These are phyloP conservation scores for Immersiporthe knoxdaviesiana DNA, from an alignment of 2,329 filamentous ascomycete genomes.

Conservation along the genomic window DNA sequence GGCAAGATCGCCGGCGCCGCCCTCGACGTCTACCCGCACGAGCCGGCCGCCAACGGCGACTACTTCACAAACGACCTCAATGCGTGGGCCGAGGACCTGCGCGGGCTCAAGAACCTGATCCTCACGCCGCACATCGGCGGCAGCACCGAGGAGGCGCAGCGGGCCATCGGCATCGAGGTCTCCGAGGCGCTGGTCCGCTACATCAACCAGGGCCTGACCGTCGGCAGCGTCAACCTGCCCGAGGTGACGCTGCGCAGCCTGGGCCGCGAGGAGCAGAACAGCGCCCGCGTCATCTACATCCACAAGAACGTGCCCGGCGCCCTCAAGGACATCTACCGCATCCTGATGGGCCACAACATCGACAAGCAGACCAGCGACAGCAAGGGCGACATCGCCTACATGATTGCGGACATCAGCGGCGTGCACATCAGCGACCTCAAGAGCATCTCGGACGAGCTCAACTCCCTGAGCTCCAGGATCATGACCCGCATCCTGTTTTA, in stretches of 20 bases:
- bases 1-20: conserved; percentile 92
- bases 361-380: conserved; percentile 99
- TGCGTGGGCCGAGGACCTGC: conserved; percentile 81
- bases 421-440: conserved; percentile 82
- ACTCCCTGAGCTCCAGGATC: conserved; percentile 74
- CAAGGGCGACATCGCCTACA: conserved; percentile 89
- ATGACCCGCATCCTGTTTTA: conserved; percentile 32
- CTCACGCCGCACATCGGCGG: conserved; percentile 96
- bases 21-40: conserved; percentile 94
- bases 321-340: conserved; percentile 90
- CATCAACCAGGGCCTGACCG: conserved; percentile 90
- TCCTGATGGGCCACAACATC: conserved; percentile 93
- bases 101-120: conserved; percentile 86
- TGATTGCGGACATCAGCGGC: conserved; percentile 96
- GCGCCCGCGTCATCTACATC: conserved; percentile 92
- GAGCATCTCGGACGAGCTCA: conserved; percentile 80
- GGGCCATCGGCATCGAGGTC: conserved; percentile 94
- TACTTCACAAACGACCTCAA: conserved; percentile 90
- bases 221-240: conserved; percentile 95
- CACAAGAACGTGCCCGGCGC: conserved; percentile 97
- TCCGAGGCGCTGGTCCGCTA: conserved; percentile 86
- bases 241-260: conserved; percentile 89
- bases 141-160: conserved; percentile 96
- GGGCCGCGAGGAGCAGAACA: conserved; percentile 85
- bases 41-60: conserved; percentile 91